Conservation (phyloP, 768 basidiomycete genomes). For the Boletus rubescentipes region DNA sequence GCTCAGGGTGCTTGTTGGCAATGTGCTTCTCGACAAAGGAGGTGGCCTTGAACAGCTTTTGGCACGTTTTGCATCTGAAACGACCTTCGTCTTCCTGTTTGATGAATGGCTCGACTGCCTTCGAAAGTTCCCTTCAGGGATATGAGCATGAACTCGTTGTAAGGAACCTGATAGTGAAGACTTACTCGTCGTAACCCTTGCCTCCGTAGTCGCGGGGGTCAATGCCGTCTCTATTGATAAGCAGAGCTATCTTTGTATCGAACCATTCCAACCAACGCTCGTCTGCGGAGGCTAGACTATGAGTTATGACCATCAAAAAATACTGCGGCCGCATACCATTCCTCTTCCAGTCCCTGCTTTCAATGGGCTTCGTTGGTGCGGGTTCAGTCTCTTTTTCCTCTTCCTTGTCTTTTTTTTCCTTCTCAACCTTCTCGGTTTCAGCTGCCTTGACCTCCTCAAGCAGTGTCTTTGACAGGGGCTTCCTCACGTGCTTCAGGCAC, state of each 20-base stretch:
- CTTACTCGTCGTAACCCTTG: slow-evolving; percentile 86
- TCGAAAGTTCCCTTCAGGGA: slow-evolving; percentile 68
- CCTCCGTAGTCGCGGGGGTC: slow-evolving; percentile 90
- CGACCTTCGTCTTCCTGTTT: slow-evolving; percentile 98
- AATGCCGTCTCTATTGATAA: slow-evolving; percentile 75
- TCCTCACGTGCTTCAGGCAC: slow-evolving; percentile 90
- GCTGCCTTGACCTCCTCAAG: slow-evolving; percentile 61
- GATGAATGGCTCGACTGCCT: slow-evolving; percentile 73
- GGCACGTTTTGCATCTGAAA: slow-evolving; percentile 94
- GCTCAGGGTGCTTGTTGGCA: slow-evolving; percentile 88
- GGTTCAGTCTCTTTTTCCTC: slow-evolving; percentile 42
- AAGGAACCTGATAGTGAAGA: slow-evolving; percentile 22
- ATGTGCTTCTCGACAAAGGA: slow-evolving; percentile 98
- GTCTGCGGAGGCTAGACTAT: slow-evolving; percentile 45
- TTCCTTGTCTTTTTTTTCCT: slow-evolving; percentile 49
- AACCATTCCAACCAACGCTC: slow-evolving; percentile 89
- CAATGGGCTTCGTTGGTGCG: slow-evolving; percentile 35
- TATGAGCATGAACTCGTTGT: slow-evolving; percentile 17
- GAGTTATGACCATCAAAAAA: slow-evolving; percentile 8
- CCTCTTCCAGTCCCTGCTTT: slow-evolving; percentile 54
- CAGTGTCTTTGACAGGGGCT: slow-evolving; percentile 60
- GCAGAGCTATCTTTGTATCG: slow-evolving; percentile 79
- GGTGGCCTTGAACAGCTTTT: slow-evolving; percentile 96
- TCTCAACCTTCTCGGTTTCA: slow-evolving; percentile 45
- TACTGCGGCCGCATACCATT: slow-evolving; percentile 50